Evolutionary conservation across 73 alveolate genomes (phyloP).

Genomic region (Uronychia binucleata): DNA sequence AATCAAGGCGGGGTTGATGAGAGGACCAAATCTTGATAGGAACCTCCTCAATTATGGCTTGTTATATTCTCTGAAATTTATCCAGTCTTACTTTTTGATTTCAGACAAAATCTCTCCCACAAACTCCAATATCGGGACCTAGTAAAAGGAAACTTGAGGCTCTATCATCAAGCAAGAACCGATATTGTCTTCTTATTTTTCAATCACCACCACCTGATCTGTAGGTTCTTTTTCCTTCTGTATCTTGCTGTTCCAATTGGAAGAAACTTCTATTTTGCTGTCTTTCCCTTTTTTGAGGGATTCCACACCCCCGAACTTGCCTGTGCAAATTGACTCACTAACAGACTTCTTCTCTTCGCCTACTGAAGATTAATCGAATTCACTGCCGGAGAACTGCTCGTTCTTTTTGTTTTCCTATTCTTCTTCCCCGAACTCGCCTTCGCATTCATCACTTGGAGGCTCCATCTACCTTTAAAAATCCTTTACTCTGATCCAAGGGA

Average conservation of each 20-base stretch:
- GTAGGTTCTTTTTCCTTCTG: too few relatives aligned
- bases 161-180: constrained; percentile 12
- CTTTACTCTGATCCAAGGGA: constrained; percentile 24
- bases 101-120: background rate
- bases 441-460: too few relatives aligned
- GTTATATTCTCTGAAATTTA: background rate
- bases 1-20: constrained; percentile 4
- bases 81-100: constrained; percentile 8
- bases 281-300: too few relatives aligned
- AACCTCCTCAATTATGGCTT: background rate
- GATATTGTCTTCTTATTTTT: too few relatives aligned
- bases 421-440: background rate
- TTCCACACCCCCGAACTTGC: background rate
- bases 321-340: background rate
- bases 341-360: background rate
- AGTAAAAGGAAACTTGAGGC: constrained; percentile 35
- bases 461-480: too few relatives aligned
- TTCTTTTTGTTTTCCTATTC: background rate
- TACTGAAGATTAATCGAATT: too few relatives aligned
- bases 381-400: too few relatives aligned
- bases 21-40: constrained; percentile 6
- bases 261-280: too few relatives aligned
- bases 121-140: constrained; percentile 24
- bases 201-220: too few relatives aligned
- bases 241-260: too few relatives aligned